Conservation (phyloP, 768 basidiomycete genomes). For the Paxillus involutus region DNA sequence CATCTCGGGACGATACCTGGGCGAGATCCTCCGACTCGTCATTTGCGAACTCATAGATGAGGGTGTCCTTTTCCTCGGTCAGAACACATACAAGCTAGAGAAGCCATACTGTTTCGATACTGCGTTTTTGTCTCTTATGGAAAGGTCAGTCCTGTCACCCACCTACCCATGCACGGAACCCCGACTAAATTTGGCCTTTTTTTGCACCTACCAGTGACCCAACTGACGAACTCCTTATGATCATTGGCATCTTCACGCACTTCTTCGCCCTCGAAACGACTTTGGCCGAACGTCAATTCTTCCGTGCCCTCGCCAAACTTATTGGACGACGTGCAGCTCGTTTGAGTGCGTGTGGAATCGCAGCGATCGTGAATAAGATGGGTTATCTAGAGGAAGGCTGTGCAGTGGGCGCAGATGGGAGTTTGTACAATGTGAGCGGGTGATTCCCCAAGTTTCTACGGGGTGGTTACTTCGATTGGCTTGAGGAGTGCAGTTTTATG, state of each 20-base stretch:
- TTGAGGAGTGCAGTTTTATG: neutral
- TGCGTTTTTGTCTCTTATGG: slow-evolving; percentile 95
- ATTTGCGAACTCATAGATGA: slow-evolving; percentile 95
- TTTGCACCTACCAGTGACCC: slow-evolving; percentile 61
- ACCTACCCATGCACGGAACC: neutral
- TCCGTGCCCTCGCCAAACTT: slow-evolving; percentile 88
- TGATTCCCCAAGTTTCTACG: neutral
- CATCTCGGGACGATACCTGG: slow-evolving; percentile 93
- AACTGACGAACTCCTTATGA: slow-evolving; percentile 95
- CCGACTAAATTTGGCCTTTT: neutral
- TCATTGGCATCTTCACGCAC: slow-evolving; percentile 95
- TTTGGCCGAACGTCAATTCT: slow-evolving; percentile 94
- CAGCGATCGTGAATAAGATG: slow-evolving; percentile 94
- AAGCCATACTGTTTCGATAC: slow-evolving; percentile 92
- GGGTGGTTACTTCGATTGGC: neutral
- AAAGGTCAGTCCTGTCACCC: slow-evolving; percentile 55
- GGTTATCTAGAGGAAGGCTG: slow-evolving; percentile 91
- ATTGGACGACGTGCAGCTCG: slow-evolving; percentile 89
- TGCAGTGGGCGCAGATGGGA: slow-evolving; percentile 88
- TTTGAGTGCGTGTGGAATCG: slow-evolving; percentile 93
- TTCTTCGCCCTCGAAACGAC: slow-evolving; percentile 98
- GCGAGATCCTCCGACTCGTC: slow-evolving; percentile 94
- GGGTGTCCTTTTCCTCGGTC: slow-evolving; percentile 95
- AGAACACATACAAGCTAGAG: slow-evolving; percentile 98
- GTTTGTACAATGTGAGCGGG: slow-evolving; percentile 82